Conservation (phyloP, 2,329 filamentous ascomycete species). For the Fusarium continuum region DNA sequence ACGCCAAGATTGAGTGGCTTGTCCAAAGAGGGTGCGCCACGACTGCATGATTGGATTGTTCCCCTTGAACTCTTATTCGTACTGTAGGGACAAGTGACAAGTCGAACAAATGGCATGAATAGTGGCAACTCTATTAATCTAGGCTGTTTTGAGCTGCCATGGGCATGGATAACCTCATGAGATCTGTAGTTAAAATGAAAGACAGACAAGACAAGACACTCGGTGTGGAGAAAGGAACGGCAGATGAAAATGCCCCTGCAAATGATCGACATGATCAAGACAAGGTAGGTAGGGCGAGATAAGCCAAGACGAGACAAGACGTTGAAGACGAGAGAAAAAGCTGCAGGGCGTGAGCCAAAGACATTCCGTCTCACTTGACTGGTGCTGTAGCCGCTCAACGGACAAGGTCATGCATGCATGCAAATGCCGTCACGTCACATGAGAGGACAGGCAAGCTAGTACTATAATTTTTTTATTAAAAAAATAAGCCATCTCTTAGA, state of each 20-base stretch:
- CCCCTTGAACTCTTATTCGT: neutral
- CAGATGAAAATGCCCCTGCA: neutral
- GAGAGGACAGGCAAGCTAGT: too few species aligned
- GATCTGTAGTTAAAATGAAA: too few species aligned
- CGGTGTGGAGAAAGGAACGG: neutral
- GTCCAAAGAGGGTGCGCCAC: slow-evolving; percentile 4
- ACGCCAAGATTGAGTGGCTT: neutral
- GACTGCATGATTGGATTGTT: neutral
- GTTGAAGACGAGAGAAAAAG: too few species aligned
- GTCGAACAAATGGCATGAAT: neutral
- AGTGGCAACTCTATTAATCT: too few species aligned
- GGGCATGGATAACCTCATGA: too few species aligned
- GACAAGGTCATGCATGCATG: neutral
- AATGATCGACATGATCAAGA: neutral
- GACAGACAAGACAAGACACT: too few species aligned
- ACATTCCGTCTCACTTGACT: neutral
- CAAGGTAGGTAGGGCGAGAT: too few species aligned
- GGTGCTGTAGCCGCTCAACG: slow-evolving; percentile 11
- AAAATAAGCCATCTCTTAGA: neutral
- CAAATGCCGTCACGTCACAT: neutral
- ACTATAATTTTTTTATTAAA: too few species aligned
- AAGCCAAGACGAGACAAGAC: neutral
- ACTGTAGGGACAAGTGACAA: neutral
- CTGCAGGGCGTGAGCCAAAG: neutral
- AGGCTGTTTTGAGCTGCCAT: too few species aligned